Conservation (phyloP, 192 early-diverging fungal species). For the Phycomyces blakesleeanus region DNA sequence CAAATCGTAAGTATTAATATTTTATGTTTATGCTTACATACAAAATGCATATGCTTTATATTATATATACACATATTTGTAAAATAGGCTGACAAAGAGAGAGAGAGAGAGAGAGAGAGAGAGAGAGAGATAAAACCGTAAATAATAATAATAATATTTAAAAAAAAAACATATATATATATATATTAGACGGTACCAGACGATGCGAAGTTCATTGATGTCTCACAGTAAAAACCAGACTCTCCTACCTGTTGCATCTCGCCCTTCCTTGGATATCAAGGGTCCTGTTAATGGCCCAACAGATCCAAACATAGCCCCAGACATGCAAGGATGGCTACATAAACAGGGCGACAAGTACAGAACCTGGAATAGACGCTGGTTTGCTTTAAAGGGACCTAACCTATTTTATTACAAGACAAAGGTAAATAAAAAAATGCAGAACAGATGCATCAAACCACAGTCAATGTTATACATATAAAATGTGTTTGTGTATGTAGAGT, state of each 20-base stretch:
- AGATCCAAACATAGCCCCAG: slow-evolving; percentile 25
- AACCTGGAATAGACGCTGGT: slow-evolving; percentile 57
- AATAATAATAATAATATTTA: no score
- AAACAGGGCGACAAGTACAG: slow-evolving; percentile 57
- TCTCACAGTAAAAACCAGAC: slow-evolving; percentile 5
- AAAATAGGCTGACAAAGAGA: no score
- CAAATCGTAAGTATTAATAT: no score
- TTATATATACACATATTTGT: no score
- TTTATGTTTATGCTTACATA: no score
- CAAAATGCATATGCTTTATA: no score
- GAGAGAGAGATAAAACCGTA: no score
- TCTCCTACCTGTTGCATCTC: slow-evolving; percentile 7
- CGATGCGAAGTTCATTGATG: neutral
- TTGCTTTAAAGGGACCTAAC: slow-evolving; percentile 50
- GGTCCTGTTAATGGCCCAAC: slow-evolving; percentile 8
- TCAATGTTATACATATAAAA: neutral
- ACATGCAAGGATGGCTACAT: slow-evolving; percentile 53
- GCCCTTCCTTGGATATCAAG: slow-evolving; percentile 9
- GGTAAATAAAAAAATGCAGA: neutral
- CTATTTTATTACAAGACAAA: slow-evolving; percentile 55
- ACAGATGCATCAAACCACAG: neutral
- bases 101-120: no score
- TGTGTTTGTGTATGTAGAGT: neutral
- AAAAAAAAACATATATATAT: no score
- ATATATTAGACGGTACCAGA: no score